Conservation (phyloP, 192 early-diverging fungal genomes). For the Umbelopsis isabellina region DNA sequence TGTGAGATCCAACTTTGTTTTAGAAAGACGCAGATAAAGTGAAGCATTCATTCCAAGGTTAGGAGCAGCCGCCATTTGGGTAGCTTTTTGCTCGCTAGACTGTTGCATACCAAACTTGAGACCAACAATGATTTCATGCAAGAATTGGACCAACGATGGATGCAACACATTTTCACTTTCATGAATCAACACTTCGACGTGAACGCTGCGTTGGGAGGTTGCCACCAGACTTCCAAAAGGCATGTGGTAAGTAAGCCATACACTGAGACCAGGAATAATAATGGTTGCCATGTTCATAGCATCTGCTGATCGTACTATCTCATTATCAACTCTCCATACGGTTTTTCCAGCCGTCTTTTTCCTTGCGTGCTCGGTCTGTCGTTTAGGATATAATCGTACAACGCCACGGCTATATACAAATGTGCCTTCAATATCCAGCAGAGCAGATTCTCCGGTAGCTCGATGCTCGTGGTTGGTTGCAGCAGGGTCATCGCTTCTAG, state of each 20-base stretch:
- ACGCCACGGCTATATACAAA: slow-evolving; percentile 55
- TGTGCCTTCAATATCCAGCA: slow-evolving; percentile 52
- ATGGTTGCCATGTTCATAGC: slow-evolving; percentile 49
- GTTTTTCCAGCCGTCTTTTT: slow-evolving; percentile 32
- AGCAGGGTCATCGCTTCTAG: neutral
- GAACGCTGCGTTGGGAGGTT: slow-evolving; percentile 44
- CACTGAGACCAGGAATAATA: slow-evolving; percentile 54
- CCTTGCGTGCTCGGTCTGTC: slow-evolving; percentile 35
- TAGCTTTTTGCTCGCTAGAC: slow-evolving; percentile 40
- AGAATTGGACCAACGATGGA: slow-evolving; percentile 71
- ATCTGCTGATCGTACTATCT: neutral
- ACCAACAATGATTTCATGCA: slow-evolving; percentile 65
- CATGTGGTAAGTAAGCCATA: slow-evolving; percentile 50
- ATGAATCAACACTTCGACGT: slow-evolving; percentile 67
- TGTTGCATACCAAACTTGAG: slow-evolving; percentile 62
- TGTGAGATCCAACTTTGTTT: slow-evolving; percentile 71
- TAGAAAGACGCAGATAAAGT: slow-evolving; percentile 60
- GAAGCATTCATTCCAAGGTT: slow-evolving; percentile 47
- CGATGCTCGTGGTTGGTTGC: slow-evolving; percentile 1
- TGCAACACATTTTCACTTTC: slow-evolving; percentile 72
- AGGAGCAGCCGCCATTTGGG: slow-evolving; percentile 21
- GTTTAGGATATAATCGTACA: slow-evolving; percentile 56
- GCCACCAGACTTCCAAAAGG: slow-evolving; percentile 44
- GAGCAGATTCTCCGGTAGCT: slow-evolving; percentile 26
- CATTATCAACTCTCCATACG: slow-evolving; percentile 21